Evolutionary conservation across 2,329 filamentous ascomycete species (phyloP).

Genomic region (Epichloe sp.): DNA sequence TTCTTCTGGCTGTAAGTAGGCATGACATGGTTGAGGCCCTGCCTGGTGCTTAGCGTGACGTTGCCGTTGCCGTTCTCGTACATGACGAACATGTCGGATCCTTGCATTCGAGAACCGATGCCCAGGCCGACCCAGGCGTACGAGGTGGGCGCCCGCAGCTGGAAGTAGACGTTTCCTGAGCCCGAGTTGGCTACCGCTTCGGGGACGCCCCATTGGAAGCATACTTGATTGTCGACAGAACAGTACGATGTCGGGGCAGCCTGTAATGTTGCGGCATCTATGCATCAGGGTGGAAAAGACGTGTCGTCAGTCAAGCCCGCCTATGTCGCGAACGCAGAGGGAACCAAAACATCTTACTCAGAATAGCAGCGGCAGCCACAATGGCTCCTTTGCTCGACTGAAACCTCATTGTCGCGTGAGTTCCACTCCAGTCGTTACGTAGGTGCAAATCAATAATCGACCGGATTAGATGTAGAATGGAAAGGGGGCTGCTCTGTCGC

Average conservation of each 20-base stretch:
- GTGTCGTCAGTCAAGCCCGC: neutral
- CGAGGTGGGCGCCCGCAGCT: conserved; percentile 39
- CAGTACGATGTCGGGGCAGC: conserved; percentile 25
- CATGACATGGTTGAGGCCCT: conserved; percentile 31
- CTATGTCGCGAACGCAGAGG: neutral
- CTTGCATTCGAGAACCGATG: conserved; percentile 40
- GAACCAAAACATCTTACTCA: neutral
- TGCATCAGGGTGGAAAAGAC: neutral
- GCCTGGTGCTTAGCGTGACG: conserved; percentile 47
- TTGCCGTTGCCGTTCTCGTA: conserved; percentile 46
- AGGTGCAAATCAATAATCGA: too few relatives aligned
- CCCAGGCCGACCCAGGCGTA: conserved; percentile 47
- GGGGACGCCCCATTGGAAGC: conserved; percentile 44
- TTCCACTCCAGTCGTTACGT: too few relatives aligned
- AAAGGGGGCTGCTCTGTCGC: too few relatives aligned
- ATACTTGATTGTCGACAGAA: conserved; percentile 28
- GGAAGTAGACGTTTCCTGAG: conserved; percentile 46
- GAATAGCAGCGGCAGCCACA: neutral
- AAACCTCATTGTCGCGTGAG: neutral
- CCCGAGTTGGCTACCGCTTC: conserved; percentile 30
- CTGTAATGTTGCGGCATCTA: conserved; percentile 11
- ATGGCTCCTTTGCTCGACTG: neutral
- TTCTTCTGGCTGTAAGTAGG: conserved; percentile 32
- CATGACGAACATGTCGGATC: conserved; percentile 48
- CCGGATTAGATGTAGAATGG: too few relatives aligned